Conservation (phyloP, 441 rosid genomes). For the Gossypium schwendimanii region DNA sequence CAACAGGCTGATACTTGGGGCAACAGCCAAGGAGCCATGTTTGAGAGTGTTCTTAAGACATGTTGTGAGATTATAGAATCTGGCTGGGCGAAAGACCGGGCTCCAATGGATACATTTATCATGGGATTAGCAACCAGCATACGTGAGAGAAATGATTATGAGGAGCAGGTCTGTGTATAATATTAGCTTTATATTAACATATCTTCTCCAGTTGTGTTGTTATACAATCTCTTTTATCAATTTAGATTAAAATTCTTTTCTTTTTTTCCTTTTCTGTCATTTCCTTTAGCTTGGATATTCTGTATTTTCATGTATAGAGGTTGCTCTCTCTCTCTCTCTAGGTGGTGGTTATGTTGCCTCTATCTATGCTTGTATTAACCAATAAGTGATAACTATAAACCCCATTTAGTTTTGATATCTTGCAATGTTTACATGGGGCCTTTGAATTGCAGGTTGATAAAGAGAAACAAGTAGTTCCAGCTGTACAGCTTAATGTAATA, state of each 20-base stretch:
- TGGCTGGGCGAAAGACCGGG: conserved; percentile 93
- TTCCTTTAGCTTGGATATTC: background rate
- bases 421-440: background rate
- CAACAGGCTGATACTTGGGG: conserved; percentile 81
- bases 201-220: background rate
- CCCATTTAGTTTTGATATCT: background rate
- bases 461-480: conserved; percentile 67
- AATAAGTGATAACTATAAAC: background rate
- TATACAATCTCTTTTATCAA: background rate
- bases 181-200: background rate
- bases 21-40: conserved; percentile 71
- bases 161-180: conserved; percentile 62
- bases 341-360: background rate
- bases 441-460: conserved; percentile 59
- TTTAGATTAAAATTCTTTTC: background rate
- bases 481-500: conserved; percentile 78
- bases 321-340: background rate
- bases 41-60: conserved; percentile 67
- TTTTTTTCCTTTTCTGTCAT: background rate
- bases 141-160: conserved; percentile 84
- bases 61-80: conserved; percentile 80
- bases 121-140: conserved; percentile 80
- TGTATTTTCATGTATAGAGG: background rate
- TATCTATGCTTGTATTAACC: background rate
- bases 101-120: conserved; percentile 93